phyloP scores from a whole-genome alignment of 1,284 basidiomycete species.

The Microbotryum scabiosae region DNA sequence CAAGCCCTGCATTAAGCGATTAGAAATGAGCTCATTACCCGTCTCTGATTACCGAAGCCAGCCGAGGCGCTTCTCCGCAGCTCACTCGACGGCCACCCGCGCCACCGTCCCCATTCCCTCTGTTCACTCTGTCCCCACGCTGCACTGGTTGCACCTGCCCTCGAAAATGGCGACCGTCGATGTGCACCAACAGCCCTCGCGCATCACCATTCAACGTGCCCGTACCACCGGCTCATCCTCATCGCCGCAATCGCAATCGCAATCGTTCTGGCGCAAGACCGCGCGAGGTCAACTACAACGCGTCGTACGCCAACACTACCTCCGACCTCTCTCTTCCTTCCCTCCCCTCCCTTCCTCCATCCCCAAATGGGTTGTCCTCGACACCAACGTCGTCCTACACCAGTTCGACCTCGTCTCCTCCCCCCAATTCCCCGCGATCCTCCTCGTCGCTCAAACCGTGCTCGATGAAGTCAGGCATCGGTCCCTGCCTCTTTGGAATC shows the following conservation, averaged over 20 bases:
- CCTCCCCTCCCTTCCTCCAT: conserved; percentile 60
- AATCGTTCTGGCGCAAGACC: conserved; percentile 55
- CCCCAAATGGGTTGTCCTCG: conserved; percentile 76
- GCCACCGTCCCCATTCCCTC: too few relatives aligned
- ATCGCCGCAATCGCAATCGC: conserved; percentile 3
- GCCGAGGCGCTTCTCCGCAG: too few relatives aligned
- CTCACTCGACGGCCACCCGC: too few relatives aligned
- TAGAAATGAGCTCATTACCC: too few relatives aligned
- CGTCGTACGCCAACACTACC: conserved; percentile 91
- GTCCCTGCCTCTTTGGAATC: conserved; percentile 85
- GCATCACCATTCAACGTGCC: conserved; percentile 17
- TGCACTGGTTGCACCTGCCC: too few relatives aligned
- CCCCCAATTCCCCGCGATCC: conserved; percentile 46
- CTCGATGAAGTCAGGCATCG: conserved; percentile 93
- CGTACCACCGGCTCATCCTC: conserved; percentile 9
- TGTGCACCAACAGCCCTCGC: neutral
- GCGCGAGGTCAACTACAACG: conserved; percentile 88
- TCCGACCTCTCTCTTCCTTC: conserved; percentile 87
- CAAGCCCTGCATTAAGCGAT: too few relatives aligned
- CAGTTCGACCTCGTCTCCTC: conserved; percentile 90
- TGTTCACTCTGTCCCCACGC: too few relatives aligned
- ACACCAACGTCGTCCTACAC: conserved; percentile 91
- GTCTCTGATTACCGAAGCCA: too few relatives aligned
- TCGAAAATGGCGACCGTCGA: neutral
- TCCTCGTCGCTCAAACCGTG: conserved; percentile 90